phyloP scores from a whole-genome alignment of 2,329 filamentous ascomycete species.

The Scedosporium apiospermum region DNA sequence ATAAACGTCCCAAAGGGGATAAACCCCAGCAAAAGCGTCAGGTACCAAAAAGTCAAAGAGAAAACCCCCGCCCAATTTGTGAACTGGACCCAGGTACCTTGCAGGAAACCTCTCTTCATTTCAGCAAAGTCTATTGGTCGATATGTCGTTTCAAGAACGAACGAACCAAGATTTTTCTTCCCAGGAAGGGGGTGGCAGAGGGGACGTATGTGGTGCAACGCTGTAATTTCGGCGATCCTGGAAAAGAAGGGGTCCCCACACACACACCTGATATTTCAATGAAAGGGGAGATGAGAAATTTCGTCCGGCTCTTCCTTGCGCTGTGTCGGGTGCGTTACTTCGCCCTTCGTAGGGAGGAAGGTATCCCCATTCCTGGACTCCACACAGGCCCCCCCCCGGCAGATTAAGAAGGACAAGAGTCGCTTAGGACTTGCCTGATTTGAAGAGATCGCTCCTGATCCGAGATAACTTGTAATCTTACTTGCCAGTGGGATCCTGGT shows the following conservation, averaged over 20 bases:
- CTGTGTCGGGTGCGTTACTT: neutral
- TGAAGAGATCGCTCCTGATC: neutral
- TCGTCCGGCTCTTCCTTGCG: neutral
- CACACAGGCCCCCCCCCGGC: neutral
- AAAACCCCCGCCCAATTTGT: neutral
- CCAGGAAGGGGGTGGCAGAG: neutral
- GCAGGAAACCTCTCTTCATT: neutral
- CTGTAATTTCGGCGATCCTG: neutral
- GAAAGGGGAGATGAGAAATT: neutral
- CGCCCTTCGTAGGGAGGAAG: neutral
- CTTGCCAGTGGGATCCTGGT: neutral
- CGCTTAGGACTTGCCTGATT: neutral
- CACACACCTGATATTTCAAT: neutral
- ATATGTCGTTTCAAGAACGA: neutral
- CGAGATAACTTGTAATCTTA: neutral
- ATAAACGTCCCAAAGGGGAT: too few relatives aligned
- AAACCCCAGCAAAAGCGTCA: neutral
- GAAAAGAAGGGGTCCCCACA: neutral
- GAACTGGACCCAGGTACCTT: neutral
- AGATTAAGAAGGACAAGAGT: neutral
- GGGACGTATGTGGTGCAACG: neutral
- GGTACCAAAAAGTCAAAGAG: neutral
- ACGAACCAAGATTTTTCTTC: neutral
- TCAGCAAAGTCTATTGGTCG: neutral
- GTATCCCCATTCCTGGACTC: neutral